Base-by-base conservation (phyloP, 495 filamentous ascomycete genomes). In the Annulohypoxylon maeteangense region DNA sequence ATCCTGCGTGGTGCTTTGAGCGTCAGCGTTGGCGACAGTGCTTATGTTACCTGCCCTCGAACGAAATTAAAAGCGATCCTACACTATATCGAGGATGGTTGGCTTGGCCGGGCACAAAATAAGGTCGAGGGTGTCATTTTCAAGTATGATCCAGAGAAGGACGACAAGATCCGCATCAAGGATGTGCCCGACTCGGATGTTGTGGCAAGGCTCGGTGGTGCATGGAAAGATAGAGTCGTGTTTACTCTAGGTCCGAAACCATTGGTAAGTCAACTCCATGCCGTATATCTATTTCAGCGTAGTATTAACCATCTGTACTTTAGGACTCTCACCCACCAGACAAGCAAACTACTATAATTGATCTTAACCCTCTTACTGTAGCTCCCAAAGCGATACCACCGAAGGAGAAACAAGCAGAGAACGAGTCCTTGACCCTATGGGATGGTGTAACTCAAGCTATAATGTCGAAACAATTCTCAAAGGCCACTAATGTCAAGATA, bases 371-470 rank as follows among this genome's bases (percentile, higher is more conserved):
- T 2, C 87, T 99, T 23, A 83, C 84, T 31, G 93, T 93, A 14
- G 86, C 88, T 3, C 82, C 89, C 32, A 99, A 99, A 79, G 81
- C 85, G 23, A 76, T 95, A 3, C 95, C 95, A 0, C 93, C 95
- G 0, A 74, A 81, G 2, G 89, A 92, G 62, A 66, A 87, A 27
- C 94, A 97, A 78, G 87, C 97, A 4, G 87, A 92, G 22, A 95
- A 98, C 74, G 95, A 99, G 81, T 97, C 93, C 1, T 88, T 94
- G 57, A 89, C 88, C 66, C 93, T 97, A 74, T 99, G 95, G 95
- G 84, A 87, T 34, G 85, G 86, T 23, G 94, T 99, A 40, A 98
- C 95, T 7, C 82, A 90, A 32, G 92, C 94, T n/a, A 98, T 99
- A 66, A 72, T 89, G 10, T 82, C 89, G 67, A 97, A 93, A 78